Conservation (phyloP, 805 yeast genomes). For the Cyberlindnera mississippiensis region DNA sequence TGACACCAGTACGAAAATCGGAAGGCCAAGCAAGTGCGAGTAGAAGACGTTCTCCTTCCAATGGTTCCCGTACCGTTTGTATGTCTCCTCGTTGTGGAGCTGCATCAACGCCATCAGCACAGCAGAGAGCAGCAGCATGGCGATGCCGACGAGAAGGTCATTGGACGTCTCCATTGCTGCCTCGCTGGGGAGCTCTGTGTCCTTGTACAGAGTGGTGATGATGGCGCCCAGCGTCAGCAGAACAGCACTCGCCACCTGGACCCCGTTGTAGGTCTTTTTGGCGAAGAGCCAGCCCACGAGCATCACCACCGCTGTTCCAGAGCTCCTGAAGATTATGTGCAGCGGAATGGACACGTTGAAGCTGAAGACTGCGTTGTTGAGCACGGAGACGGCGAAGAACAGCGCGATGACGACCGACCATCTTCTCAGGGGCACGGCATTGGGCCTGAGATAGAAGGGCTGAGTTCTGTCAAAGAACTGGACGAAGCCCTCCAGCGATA, state of each 20-base stretch:
- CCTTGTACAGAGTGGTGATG: slow-evolving; percentile 28
- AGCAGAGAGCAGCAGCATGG: slow-evolving; percentile 44
- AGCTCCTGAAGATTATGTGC: slow-evolving; percentile 63
- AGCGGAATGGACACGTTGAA: slow-evolving; percentile 60
- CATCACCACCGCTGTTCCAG: slow-evolving; percentile 62
- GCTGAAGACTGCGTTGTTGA: slow-evolving; percentile 56
- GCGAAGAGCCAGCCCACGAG: slow-evolving; percentile 46
- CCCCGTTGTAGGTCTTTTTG: slow-evolving; percentile 38
- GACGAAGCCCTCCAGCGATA: slow-evolving; percentile 41
- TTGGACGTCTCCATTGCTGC: too few relatives aligned
- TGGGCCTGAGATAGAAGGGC: slow-evolving; percentile 30
- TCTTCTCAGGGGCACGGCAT: slow-evolving; percentile 39
- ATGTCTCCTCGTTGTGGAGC: slow-evolving; percentile 50
- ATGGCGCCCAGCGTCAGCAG: slow-evolving; percentile 49
- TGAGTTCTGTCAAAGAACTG: slow-evolving; percentile 33
- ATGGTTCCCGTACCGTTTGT: slow-evolving; percentile 45
- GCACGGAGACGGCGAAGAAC: slow-evolving; percentile 46
- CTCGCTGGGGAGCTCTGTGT: slow-evolving; percentile 27
- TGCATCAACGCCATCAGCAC: slow-evolving; percentile 54
- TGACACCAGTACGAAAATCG: slow-evolving; percentile 42
- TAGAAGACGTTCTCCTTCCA: slow-evolving; percentile 69
- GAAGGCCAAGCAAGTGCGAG: slow-evolving; percentile 52
- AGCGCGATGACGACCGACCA: slow-evolving; percentile 46
- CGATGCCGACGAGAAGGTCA: slow-evolving; percentile 27
- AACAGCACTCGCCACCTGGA: slow-evolving; percentile 48